Evolutionary conservation across 1,284 basidiomycete genomes (phyloP), one percentile per base, ranked within the genome.

Genomic region (Agroathelia rolfsii): DNA sequence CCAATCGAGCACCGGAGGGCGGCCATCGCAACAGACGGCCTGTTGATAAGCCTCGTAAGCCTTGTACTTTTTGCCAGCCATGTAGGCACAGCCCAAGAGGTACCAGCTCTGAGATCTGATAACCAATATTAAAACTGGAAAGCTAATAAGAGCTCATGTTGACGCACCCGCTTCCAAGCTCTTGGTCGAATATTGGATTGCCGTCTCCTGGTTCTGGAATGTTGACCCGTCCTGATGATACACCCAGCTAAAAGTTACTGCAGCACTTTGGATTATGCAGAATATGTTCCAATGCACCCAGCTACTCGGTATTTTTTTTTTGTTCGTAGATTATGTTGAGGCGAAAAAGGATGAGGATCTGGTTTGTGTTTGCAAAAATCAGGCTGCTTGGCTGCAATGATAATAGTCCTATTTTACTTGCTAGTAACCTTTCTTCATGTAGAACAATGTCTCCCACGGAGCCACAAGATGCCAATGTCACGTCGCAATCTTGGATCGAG

Each of bases 1-100:
- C 81, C 81, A 48, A 85, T 85, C 20, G 77, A 81, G 56, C 80
- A 84, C 81, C 81, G 84, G 58, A 83, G 83, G 2, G 80, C 79
- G 76, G 7, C 80, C 80, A 42, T 85, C 80, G 30, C 80, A 69
- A 52, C 84, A 84, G 10, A 84, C 81, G 5, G 80, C 80, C 51
- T 85, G 81, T 53, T 85, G 81, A 45, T 84, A 85, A 1, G 80
- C 78, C 51, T 85, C 80, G 60, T 85, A 85, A 3, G 81, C 81
- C 56, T 82, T 83, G 64, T 79, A 84, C 46, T 82, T 78, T 52
- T 76, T 72, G 13, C 71, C 72, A 7, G 75, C 72, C 80, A 84
- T 84, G 59, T 78, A 84, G 0, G 79, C 78, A 30, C 81, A 72
- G 17, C 81, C 81, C 29, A 84, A 67, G 5, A 84, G 62, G 47